Base-by-base conservation (phyloP, 805 yeast genomes). In the Saccharomycopsis fodiens region DNA sequence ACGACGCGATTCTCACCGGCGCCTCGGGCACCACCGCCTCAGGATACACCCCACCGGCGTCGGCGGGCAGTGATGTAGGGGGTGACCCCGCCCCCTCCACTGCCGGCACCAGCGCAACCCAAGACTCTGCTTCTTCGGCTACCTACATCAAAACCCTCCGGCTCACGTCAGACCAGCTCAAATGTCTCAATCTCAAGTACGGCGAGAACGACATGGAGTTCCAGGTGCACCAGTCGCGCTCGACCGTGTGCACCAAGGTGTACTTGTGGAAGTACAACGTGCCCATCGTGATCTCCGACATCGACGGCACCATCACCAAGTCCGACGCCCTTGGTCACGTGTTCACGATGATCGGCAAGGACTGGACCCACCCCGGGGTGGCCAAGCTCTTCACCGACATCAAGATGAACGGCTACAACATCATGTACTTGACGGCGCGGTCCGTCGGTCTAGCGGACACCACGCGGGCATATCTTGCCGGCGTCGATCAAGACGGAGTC, bases 281-380 rank as follows among this genome's bases (percentile, higher is more conserved):
- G 0, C 97, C 97, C 1, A 84, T 93, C 35, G 98, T 93, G 4
- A 91, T 93, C 21, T 86, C 96, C 6, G 98, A 93, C 65, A 93
- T 93, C 48, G 98, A 93, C 62, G 98, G 98, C 15, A 93, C 98
- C 1, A 93, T 93, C 54, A 93, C 98, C 15, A 89, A 88, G 63
- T 88, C 97, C 1, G 98, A 93, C 66, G 98, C 98, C 0, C 68
- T 93, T 57, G 98, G 98, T 2, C 98, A 93, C 63, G 91, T 93
- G 2, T 69, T 93, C 62, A 88, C 93, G 15, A 79, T 91, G 78
- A 69, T 93, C 31, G 98, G 98, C 3, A 76, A 87, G 55, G 98
- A 93, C 66, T 93, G 98, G 98, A 93, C 98, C 0, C 98, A 93
- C 61, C 76, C 79, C 1, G 98, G 98, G 27, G 98, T 93, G 35